phyloP scores from a whole-genome alignment of 805 yeast genomes.

The Yamadazyma laniorum region DNA sequence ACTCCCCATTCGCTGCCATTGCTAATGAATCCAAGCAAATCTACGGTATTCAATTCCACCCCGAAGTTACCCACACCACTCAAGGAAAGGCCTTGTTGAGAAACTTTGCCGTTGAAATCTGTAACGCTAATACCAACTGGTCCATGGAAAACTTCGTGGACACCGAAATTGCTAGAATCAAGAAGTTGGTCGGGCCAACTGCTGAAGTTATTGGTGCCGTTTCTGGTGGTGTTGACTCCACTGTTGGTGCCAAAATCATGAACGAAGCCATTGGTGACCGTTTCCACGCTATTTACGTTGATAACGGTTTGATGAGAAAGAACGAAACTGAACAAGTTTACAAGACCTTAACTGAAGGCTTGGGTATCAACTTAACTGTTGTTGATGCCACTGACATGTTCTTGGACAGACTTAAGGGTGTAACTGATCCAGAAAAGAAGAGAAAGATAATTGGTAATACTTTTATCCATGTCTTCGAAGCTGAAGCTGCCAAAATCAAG shows the following conservation, averaged over 20 bases:
- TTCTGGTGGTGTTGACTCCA: conserved; percentile 99
- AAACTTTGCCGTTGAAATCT: conserved; percentile 91
- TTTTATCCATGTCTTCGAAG: conserved; percentile 94
- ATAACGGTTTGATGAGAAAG: conserved; percentile 95
- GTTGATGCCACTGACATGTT: conserved; percentile 93
- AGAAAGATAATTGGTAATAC: conserved; percentile 98
- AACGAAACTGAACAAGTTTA: conserved; percentile 89
- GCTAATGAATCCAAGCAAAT: conserved; percentile 70
- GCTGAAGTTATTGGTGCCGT: conserved; percentile 99
- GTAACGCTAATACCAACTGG: conserved; percentile 89
- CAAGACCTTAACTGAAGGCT: conserved; percentile 85
- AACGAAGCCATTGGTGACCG: conserved; percentile 97
- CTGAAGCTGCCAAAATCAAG: conserved; percentile 87
- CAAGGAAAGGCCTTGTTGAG: conserved; percentile 84
- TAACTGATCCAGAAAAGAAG: conserved; percentile 98
- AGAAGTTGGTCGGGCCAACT: conserved; percentile 89
- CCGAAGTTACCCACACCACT: conserved; percentile 95
- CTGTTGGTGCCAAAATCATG: conserved; percentile 98
- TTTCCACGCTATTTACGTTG: conserved; percentile 97
- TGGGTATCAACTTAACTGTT: conserved; percentile 92
- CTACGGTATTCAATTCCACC: conserved; percentile 98
- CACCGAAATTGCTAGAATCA: conserved; percentile 91
- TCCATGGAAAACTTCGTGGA: conserved; percentile 97
- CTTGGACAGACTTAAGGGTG: conserved; percentile 81
- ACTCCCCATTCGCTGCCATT: conserved; percentile 95